phyloP scores from a whole-genome alignment of 805 yeast species.

The Ogataea trehaloabstinens region DNA sequence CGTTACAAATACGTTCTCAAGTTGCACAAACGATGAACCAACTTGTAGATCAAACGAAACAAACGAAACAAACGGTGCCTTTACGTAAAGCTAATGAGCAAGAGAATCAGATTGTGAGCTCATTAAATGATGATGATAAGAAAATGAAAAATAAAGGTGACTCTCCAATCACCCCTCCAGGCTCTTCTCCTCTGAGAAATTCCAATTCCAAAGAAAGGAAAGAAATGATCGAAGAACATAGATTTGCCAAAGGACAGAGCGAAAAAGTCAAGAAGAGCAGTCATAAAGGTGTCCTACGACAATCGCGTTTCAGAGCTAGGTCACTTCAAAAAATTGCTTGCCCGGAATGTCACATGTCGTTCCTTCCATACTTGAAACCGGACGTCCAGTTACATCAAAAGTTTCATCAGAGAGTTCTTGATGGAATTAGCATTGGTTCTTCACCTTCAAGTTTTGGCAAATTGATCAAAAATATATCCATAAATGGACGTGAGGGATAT shows the following conservation, averaged over 20 bases:
- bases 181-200: constrained; percentile 7
- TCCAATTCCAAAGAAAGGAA: background rate
- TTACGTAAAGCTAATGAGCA: no score
- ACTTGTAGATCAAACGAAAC: no score
- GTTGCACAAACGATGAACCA: no score
- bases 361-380: constrained; percentile 35
- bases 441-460: constrained; percentile 7
- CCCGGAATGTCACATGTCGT: constrained; percentile 53
- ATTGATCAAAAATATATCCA: constrained; percentile 4
- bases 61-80: no score
- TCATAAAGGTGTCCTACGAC: constrained; percentile 7
- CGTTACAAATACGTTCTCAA: no score
- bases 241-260: background rate
- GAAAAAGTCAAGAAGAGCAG: background rate
- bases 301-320: constrained; percentile 17
- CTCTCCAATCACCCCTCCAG: constrained; percentile 11
- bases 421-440: constrained; percentile 17
- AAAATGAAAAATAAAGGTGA: background rate
- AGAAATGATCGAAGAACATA: background rate
- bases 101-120: no score
- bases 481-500: constrained; percentile 9
- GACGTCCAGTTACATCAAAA: constrained; percentile 49
- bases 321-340: constrained; percentile 35
- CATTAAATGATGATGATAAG: no score
- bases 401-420: constrained; percentile 47